A percentile compares a stretch with the other conserved stretches of the same genome.
Evolutionary conservation across 2,329 filamentous ascomycete species (phyloP).

Genomic region (Nigrograna mackinnonii): DNA sequence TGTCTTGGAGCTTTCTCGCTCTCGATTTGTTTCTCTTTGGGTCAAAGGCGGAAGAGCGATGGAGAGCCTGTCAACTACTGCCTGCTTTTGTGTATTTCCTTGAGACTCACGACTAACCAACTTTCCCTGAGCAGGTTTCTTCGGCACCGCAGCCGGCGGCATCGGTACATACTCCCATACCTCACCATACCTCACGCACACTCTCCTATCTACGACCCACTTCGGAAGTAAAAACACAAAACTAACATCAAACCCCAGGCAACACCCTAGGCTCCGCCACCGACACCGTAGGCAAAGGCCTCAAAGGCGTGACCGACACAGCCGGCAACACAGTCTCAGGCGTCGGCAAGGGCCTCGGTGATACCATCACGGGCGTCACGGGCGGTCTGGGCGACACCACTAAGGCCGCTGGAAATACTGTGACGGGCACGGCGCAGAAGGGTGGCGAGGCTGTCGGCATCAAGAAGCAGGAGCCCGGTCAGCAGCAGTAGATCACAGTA

Average conservation of each 20-base stretch:
- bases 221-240: constrained; percentile 1
- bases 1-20: too few species aligned
- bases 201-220: neutral
- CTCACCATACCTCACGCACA: neutral
- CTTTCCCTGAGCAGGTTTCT: constrained; percentile 27
- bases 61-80: too few species aligned
- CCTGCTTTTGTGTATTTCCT: too few species aligned
- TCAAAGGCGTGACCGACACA: constrained; percentile 30
- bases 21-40: too few species aligned
- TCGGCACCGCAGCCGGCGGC: constrained; percentile 35
- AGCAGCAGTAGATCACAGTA: constrained; percentile 14
- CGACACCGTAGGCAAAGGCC: constrained; percentile 37
- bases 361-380: constrained; percentile 38
- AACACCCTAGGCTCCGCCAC: constrained; percentile 38
- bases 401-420: constrained; percentile 33
- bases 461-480: constrained; percentile 19
- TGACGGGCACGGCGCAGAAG: constrained; percentile 30
- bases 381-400: constrained; percentile 38
- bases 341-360: constrained; percentile 38
- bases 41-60: too few species aligned
- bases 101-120: too few species aligned
- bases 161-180: constrained; percentile 20
- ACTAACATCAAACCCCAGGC: constrained; percentile 17
- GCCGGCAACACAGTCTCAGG: constrained; percentile 34
- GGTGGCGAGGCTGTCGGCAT: constrained; percentile 25